Evolutionary conservation across 768 basidiomycete species (phyloP).

Genomic region (Lactifluus rugatus): DNA sequence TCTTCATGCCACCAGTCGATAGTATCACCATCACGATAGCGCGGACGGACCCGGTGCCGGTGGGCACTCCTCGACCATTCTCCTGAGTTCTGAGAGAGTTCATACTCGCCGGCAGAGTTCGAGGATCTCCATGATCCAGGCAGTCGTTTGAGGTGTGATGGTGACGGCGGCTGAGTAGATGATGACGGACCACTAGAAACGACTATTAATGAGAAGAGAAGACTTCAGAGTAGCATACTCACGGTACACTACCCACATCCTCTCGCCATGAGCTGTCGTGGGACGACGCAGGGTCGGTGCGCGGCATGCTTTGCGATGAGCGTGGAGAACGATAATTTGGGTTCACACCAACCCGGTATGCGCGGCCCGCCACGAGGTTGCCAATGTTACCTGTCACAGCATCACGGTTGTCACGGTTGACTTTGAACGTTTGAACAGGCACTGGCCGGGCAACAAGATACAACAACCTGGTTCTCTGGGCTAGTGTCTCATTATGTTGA

Average conservation of each 20-base stretch:
- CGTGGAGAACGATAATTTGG: too few species aligned
- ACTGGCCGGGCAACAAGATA: too few species aligned
- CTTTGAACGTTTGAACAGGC: too few species aligned
- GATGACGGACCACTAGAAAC: background rate
- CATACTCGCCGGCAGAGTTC: conserved; percentile 11
- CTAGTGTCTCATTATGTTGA: too few species aligned
- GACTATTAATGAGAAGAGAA: background rate
- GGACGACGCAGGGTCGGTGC: background rate
- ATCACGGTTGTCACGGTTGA: too few species aligned
- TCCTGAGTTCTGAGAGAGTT: conserved; percentile 11
- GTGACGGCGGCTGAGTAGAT: background rate
- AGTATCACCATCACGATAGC: conserved; percentile 49
- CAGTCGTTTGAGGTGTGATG: background rate
- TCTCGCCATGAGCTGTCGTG: conserved; percentile 1
- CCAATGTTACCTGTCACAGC: too few species aligned
- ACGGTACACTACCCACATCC: background rate
- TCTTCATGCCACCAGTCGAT: conserved; percentile 68
- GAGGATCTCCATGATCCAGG: background rate
- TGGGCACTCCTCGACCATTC: conserved; percentile 18
- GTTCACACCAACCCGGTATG: background rate
- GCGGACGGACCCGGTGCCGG: conserved; percentile 13
- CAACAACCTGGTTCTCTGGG: too few species aligned
- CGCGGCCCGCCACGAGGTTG: background rate
- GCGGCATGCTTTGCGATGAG: background rate
- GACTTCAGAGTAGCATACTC: background rate